Evolutionary conservation across 371 early-diverging fungal genomes (phyloP).

Genomic region (Actinomortierella ambigua): DNA sequence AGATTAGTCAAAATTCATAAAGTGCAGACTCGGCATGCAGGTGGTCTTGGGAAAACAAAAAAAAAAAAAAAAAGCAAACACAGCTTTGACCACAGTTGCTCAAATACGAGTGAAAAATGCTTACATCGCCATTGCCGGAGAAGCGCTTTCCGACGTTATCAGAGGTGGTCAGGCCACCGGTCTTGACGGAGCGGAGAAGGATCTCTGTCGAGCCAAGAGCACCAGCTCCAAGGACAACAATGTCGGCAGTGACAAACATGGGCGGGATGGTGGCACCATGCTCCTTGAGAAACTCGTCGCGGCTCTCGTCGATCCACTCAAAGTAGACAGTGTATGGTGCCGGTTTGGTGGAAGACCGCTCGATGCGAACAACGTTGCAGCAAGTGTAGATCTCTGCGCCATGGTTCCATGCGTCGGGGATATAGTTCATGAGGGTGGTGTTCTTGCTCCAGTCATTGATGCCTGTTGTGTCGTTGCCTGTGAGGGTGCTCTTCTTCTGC

Average conservation of each 20-base stretch:
- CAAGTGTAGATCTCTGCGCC: conserved; percentile 49
- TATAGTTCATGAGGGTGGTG: conserved; percentile 48
- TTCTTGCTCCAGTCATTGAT: conserved; percentile 52
- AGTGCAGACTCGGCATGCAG: background rate
- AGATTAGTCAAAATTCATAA: background rate
- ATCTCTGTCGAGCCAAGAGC: conserved; percentile 47
- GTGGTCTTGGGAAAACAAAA: background rate
- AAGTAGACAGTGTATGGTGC: conserved; percentile 46
- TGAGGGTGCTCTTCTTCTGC: conserved; percentile 42
- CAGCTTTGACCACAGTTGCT: conserved; percentile 1
- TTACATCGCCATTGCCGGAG: conserved; percentile 51
- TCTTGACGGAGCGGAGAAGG: conserved; percentile 37
- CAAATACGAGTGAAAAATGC: conserved; percentile 13
- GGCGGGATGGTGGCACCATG: conserved; percentile 28
- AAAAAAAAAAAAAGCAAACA: background rate
- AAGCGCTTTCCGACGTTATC: conserved; percentile 45
- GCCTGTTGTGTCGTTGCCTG: conserved; percentile 48
- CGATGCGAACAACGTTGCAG: conserved; percentile 43
- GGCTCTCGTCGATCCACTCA: conserved; percentile 44
- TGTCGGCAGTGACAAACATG: conserved; percentile 49
- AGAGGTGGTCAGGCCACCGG: conserved; percentile 33
- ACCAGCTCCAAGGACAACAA: conserved; percentile 49
- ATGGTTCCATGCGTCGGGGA: conserved; percentile 51
- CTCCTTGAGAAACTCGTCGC: conserved; percentile 28
- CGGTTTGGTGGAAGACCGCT: conserved; percentile 20